Conservation (phyloP, 768 basidiomycete genomes). For the Hericium coralloides region DNA sequence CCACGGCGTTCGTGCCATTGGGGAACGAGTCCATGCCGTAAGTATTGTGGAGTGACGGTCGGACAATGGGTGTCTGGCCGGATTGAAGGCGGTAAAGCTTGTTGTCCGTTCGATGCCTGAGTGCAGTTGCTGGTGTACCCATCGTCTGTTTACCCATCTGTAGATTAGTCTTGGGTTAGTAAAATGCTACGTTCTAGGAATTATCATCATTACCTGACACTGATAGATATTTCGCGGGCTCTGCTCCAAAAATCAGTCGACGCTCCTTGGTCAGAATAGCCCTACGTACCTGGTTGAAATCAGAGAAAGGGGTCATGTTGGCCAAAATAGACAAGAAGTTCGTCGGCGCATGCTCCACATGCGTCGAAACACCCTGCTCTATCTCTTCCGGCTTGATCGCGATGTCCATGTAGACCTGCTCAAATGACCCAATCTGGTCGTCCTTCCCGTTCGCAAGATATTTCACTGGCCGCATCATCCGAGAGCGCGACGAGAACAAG, state of each 20-base stretch:
- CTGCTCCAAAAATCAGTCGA: constrained; percentile 29
- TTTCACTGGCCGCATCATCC: constrained; percentile 99
- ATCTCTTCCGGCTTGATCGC: constrained; percentile 87
- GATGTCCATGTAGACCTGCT: constrained; percentile 99
- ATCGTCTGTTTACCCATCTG: constrained; percentile 99
- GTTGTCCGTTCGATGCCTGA: constrained; percentile 93
- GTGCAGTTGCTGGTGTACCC: constrained; percentile 93
- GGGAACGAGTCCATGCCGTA: constrained; percentile 99
- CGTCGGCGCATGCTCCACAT: constrained; percentile 91
- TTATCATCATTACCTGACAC: constrained; percentile 55
- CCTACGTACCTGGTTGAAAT: constrained; percentile 86
- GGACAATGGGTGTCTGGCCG: constrained; percentile 91
- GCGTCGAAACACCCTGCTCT: constrained; percentile 61
- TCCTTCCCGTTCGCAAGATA: constrained; percentile 77
- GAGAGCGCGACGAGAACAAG: constrained; percentile 74
- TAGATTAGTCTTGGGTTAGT: background rate
- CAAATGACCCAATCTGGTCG: constrained; percentile 92
- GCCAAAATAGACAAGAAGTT: constrained; percentile 95
- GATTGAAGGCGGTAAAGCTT: constrained; percentile 95
- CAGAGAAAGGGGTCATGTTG: constrained; percentile 96
- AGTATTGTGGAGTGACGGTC: constrained; percentile 82
- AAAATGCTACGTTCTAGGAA: background rate
- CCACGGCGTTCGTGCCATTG: constrained; percentile 95
- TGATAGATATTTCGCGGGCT: constrained; percentile 90
- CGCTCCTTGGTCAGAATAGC: background rate